These are phyloP conservation scores for Neurospora sp. DNA, from an alignment of 495 filamentous ascomycete species.

Conservation along the genomic window DNA sequence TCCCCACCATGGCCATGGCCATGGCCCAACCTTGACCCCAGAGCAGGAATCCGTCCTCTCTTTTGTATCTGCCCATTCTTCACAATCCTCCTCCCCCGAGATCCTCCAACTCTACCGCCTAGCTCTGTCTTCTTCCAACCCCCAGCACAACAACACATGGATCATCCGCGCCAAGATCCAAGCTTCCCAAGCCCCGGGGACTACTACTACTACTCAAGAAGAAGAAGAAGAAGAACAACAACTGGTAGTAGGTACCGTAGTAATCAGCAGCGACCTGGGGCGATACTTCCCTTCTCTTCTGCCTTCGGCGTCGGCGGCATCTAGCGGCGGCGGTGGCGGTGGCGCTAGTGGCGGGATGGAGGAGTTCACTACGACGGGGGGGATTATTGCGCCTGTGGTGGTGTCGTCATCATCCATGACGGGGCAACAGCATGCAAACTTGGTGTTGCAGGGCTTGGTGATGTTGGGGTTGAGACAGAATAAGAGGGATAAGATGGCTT, in stretches of 20 bases:
- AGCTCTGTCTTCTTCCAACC: conserved; percentile 37
- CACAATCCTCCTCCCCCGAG: conserved; percentile 47
- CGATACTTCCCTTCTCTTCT: conserved; percentile 45
- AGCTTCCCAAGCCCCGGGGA: conserved; percentile 11
- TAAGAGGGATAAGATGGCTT: conserved; percentile 51
- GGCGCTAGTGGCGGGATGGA: conserved; percentile 32
- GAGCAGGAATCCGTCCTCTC: conserved; percentile 50
- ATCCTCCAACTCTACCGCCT: conserved; percentile 75
- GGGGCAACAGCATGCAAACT: conserved; percentile 45
- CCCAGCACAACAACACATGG: not conserved
- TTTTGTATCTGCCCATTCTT: conserved; percentile 62
- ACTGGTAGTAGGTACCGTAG: conserved; percentile 70
- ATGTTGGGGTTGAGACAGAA: conserved; percentile 74
- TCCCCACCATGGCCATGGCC: no score
- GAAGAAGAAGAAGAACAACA: conserved; percentile 42
- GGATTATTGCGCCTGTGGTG: conserved; percentile 73
- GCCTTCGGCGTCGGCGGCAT: conserved; percentile 1
- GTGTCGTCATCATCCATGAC: conserved; percentile 25
- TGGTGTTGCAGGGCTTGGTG: conserved; percentile 69
- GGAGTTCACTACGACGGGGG: conserved; percentile 36
- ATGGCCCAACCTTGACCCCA: not conserved
- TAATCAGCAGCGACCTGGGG: conserved; percentile 65
- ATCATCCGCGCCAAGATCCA: conserved; percentile 72
- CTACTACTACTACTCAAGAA: no score
- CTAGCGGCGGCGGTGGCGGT: conserved; percentile 14